Evolutionary conservation across 73 alveolate genomes (phyloP).

Genomic region (Paramecium bursaria): DNA sequence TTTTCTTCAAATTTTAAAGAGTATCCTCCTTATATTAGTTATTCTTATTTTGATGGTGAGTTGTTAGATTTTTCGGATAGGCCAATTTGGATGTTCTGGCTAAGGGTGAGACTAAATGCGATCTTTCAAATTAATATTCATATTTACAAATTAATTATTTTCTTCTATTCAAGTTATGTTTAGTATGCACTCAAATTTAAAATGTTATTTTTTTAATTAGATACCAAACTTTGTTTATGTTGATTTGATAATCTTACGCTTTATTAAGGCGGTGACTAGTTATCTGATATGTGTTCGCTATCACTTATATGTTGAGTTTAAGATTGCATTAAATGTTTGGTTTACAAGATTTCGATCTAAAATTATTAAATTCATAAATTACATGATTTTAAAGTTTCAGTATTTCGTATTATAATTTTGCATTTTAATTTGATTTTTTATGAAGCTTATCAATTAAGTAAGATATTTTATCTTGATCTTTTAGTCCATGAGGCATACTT

Average conservation of each 20-base stretch:
- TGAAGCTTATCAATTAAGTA: constrained; percentile 30
- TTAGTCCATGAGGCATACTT: neutral
- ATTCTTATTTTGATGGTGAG: constrained; percentile 34
- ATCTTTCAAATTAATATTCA: neutral
- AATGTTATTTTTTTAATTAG: constrained; percentile 5
- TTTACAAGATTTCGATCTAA: constrained; percentile 51
- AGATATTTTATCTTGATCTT: constrained; percentile 6
- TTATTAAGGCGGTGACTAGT: constrained; percentile 41
- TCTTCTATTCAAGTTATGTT: neutral
- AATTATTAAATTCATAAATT: neutral
- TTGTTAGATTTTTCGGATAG: constrained; percentile 16
- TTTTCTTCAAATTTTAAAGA: constrained; percentile 11
- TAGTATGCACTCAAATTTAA: constrained; percentile 40
- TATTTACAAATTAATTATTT: constrained; percentile 20
- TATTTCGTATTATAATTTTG: constrained; percentile 31
- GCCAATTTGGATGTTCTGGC: constrained; percentile 18
- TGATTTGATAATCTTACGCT: neutral
- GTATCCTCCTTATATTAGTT: constrained; percentile 32
- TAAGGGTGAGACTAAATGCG: constrained; percentile 9
- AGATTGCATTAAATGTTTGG: constrained; percentile 23
- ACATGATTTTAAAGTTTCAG: constrained; percentile 39
- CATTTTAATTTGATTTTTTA: constrained; percentile 37
- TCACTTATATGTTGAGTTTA: constrained; percentile 23
- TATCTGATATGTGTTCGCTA: constrained; percentile 25
- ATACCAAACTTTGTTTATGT: constrained; percentile 17